A percentile compares a stretch with the other conserved stretches of the same genome.
Evolutionary conservation across 2,329 filamentous ascomycete species (phyloP).

Genomic region (Magnaporthales sp.): DNA sequence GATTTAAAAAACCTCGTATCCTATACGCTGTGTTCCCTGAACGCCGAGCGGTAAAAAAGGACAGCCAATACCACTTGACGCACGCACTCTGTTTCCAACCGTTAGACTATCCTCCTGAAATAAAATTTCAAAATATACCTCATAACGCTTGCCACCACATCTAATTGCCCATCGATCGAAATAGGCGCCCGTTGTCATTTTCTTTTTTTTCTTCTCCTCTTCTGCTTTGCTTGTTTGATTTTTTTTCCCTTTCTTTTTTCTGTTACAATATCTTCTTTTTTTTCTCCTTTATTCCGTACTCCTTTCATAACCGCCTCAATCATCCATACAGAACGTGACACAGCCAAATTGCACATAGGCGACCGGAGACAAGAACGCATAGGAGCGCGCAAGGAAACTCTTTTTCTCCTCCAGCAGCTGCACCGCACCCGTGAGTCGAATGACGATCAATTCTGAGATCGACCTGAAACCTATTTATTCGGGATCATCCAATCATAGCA

Average conservation of each 20-base stretch:
- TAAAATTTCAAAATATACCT: background rate
- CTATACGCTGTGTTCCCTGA: too few species aligned
- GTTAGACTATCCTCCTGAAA: background rate
- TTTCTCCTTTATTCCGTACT: background rate
- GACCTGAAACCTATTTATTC: background rate
- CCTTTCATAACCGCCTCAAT: background rate
- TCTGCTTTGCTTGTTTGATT: too few species aligned
- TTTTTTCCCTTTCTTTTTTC: background rate
- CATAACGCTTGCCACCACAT: background rate
- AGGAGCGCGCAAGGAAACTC: background rate
- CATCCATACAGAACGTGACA: background rate
- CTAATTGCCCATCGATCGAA: background rate
- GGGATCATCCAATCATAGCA: background rate
- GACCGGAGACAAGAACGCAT: background rate
- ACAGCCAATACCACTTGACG: background rate
- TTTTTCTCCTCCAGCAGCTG: background rate
- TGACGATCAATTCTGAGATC: background rate
- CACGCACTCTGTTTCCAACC: background rate
- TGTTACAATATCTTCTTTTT: background rate
- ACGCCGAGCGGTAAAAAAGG: background rate
- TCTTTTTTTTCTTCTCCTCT: background rate
- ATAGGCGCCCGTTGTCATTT: background rate
- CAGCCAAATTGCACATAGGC: background rate
- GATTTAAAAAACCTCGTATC: too few species aligned
- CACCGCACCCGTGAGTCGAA: background rate